Conservation (phyloP, 1,139 yeast species). For the Sugiyamaella novakii region DNA sequence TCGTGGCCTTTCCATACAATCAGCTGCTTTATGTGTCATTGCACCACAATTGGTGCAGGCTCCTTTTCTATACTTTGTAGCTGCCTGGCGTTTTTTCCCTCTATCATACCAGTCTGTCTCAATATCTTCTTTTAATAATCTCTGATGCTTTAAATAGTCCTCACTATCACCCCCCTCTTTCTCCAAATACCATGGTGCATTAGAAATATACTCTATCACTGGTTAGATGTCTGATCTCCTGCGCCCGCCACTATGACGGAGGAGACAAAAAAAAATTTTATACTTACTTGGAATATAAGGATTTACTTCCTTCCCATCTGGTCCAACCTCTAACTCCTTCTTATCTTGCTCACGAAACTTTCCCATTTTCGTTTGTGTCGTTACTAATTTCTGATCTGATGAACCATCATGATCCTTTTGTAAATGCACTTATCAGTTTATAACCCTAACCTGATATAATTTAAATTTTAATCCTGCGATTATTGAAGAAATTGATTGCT, state of each 20-base stretch:
- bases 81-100: constrained; percentile 35
- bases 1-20: constrained; percentile 56
- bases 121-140: constrained; percentile 41
- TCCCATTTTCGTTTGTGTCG: constrained; percentile 6
- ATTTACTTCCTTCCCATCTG: constrained; percentile 44
- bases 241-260: too few species aligned
- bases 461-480: too few species aligned
- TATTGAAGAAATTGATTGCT: too few species aligned
- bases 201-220: constrained; percentile 29
- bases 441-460: too few species aligned
- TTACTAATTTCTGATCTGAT: too few species aligned
- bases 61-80: constrained; percentile 44
- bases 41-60: constrained; percentile 60
- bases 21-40: constrained; percentile 48
- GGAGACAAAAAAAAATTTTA: not conserved
- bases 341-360: constrained; percentile 8
- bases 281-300: constrained; percentile 40
- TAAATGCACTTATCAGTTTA: too few species aligned
- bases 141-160: constrained; percentile 55
- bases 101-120: constrained; percentile 41
- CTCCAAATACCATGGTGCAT: constrained; percentile 55
- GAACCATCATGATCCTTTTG: too few species aligned
- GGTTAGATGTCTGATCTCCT: not conserved
- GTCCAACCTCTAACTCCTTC: constrained; percentile 29
- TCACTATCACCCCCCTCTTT: constrained; percentile 29